Evolutionary conservation across 345 rosid species (phyloP).

Genomic region (Eucalyptus curtisii): DNA sequence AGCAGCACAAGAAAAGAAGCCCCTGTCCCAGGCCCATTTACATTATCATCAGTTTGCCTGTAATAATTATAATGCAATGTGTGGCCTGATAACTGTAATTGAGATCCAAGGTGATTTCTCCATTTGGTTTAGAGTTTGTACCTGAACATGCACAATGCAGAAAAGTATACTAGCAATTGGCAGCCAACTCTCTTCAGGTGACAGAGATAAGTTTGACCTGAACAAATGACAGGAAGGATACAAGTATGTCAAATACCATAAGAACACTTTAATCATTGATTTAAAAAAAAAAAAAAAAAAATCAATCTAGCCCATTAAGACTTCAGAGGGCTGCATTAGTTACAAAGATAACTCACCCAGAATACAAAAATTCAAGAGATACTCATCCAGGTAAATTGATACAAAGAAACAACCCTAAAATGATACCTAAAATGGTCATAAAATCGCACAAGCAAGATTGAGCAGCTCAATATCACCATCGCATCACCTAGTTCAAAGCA

Average conservation of each 20-base stretch:
- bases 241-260: neutral
- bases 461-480: neutral
- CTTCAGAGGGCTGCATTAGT: neutral
- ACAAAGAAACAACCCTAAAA: neutral
- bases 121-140: neutral
- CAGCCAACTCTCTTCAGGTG: conserved; percentile 90
- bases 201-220: conserved; percentile 76
- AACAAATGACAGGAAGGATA: neutral
- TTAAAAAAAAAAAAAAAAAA: neutral
- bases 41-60: neutral
- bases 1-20: neutral
- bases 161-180: conserved; percentile 83
- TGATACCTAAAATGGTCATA: neutral
- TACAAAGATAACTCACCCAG: neutral
- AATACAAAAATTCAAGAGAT: neutral
- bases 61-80: neutral
- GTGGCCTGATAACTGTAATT: neutral
- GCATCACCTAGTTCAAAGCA: neutral
- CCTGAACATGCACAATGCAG: conserved; percentile 90
- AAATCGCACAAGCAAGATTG: neutral
- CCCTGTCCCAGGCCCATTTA: neutral
- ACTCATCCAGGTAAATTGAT: neutral
- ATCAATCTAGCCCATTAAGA: neutral
- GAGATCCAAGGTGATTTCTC: neutral
- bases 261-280: neutral